Base-by-base conservation (phyloP, 2,329 filamentous ascomycete genomes). In the Phaeophleospora eucalypticola region DNA sequence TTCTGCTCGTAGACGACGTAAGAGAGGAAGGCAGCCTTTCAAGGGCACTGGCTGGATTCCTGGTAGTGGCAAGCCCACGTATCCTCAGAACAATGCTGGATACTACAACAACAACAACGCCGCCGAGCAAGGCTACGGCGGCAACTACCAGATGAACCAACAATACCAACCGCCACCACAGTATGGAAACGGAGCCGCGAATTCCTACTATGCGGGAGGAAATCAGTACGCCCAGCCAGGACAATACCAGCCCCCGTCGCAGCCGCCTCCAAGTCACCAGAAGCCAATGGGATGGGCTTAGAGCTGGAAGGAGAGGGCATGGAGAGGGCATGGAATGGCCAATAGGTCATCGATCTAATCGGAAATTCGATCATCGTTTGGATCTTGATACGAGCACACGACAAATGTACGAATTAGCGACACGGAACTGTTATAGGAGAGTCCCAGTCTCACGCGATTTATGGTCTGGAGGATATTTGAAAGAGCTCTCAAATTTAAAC, bases 11-110 rank as follows among this genome's bases (percentile, higher is more conserved):
- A 38, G 45, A 12, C 44, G 52, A 16, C 43, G 49, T 34, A 52
- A 47, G 40, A 15, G 41, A 18, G 52, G 52, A 12, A 41, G 35
- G 4, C 52, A 50, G 40, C 52, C 52, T 12, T 45, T 46, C 33
- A 44, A 44, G 16, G 49, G 49, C 24, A 55, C 52, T 24, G 52
- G 52, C 2, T 55, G 52, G 52, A 44, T 49, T 27, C 49, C 49
- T 32, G 17, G 40, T 35, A 32, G 15, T 18, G 17, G 17, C 15
- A 42, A 34, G 4, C 29, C n/a, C 14, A 32, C 15, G 6, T 27
- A 42, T 10, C 40, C 29, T 14, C 21, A 27, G 35, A 24, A 29
- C 20, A 4, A 41, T 41, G 40, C 27, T 18, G 18, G 15, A 42
- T 18, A 34, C 17, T 15, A n/a, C n/a, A n/a, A n/a, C n/a, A n/a